Percentiles rank a stretch among this genome's conserved stretches.
phyloP scores from a whole-genome alignment of 495 filamentous ascomycete species.

The Xylaria nigripes region DNA sequence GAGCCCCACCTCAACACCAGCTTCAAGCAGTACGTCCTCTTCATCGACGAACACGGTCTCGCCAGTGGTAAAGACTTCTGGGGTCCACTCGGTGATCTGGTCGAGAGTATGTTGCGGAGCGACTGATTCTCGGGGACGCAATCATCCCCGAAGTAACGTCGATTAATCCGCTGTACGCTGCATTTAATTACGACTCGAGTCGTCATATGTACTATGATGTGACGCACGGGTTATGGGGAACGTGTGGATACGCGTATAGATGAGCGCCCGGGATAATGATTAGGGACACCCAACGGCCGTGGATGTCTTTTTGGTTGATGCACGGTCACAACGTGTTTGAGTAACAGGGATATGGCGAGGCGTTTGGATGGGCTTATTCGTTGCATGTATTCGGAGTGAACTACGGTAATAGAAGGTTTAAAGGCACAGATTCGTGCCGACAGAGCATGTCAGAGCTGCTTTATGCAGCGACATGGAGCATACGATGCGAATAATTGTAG shows the following conservation, averaged over 20 bases:
- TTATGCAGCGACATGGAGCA: not conserved
- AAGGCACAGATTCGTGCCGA: not conserved
- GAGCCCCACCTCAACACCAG: slow-evolving; percentile 97
- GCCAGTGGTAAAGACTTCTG: slow-evolving; percentile 94
- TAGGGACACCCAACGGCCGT: not conserved
- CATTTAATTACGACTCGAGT: not conserved
- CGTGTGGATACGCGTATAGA: not conserved
- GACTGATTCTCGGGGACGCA: slow-evolving; percentile 46
- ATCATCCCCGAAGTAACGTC: too few species aligned
- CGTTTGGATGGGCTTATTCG: slow-evolving; percentile 20
- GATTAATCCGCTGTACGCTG: too few species aligned
- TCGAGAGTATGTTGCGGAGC: slow-evolving; percentile 92
- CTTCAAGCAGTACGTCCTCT: slow-evolving; percentile 98
- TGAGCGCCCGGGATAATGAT: not conserved
- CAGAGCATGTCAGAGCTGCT: not conserved
- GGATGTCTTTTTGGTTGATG: not conserved
- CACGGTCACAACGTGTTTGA: slow-evolving; percentile 4
- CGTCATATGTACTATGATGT: not conserved
- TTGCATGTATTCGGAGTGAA: slow-evolving; percentile 13
- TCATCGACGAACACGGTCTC: slow-evolving; percentile 86
- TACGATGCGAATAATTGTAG: not conserved
- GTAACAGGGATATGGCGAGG: slow-evolving; percentile 14
- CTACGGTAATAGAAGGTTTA: slow-evolving; percentile 17
- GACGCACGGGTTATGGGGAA: not conserved
- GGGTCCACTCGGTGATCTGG: slow-evolving; percentile 92